A percentile compares a stretch with the other conserved stretches of the same genome.
Conservation (phyloP, 2,329 filamentous ascomycete species). For the Fusarium falciforme region DNA sequence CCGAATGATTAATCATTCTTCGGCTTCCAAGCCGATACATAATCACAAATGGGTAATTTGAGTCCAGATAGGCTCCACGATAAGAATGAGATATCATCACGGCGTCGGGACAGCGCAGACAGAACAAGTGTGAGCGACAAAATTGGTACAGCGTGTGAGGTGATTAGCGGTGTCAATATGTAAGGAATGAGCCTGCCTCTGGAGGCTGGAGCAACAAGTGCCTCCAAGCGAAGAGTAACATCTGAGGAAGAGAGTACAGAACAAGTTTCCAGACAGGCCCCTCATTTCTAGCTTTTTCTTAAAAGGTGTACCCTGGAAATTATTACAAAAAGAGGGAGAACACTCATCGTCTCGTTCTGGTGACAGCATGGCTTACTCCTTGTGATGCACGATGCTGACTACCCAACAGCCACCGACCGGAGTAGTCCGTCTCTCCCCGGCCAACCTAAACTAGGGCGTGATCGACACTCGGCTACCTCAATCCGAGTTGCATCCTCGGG, state of each 20-base stretch:
- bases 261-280: background rate
- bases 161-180: background rate
- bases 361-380: background rate
- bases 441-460: background rate
- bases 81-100: background rate
- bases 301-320: background rate
- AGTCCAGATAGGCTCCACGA: background rate
- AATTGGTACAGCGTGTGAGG: background rate
- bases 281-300: background rate
- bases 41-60: background rate
- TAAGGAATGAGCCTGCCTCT: background rate
- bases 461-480: background rate
- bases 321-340: background rate
- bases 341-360: background rate
- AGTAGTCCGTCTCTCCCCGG: background rate
- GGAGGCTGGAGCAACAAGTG: background rate
- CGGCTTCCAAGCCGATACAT: background rate
- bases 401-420: background rate
- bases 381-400: background rate
- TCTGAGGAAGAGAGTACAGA: background rate
- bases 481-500: background rate
- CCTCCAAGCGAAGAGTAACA: background rate
- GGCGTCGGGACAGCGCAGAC: rapidly evolving
- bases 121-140: background rate
- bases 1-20: background rate